Base-by-base conservation (phyloP, 2,329 filamentous ascomycete genomes). In the Rhytidhysteron rufulum region DNA sequence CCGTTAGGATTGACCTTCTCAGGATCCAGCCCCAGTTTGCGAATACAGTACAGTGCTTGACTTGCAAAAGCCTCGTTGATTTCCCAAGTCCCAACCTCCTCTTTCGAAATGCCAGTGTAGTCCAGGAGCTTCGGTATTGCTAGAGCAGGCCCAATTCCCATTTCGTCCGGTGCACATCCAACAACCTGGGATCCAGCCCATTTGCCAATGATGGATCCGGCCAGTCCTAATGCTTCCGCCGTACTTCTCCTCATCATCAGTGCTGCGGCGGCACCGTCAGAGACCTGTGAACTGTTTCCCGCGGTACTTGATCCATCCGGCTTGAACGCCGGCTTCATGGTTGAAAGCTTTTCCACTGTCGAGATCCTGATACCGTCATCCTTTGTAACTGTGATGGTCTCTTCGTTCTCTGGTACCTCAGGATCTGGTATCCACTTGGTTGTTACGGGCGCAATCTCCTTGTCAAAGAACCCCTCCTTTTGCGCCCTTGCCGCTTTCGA, bases 1-100 rank as follows among this genome's bases (percentile, higher is more conserved):
- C 91, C 91, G 55, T 94, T 89, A 1, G 88, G 88, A 68, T 97
- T 97, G 15, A 96, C 85, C 67, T 78, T 83, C 6, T 79, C 79
- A 40, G 78, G 68, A 52, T 83, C 82, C 16, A 91, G 69, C 0
- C 82, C 85, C 9, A 93, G 60, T 55, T 80, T 77, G 44, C 88
- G 72, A 33, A 91, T 69, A 54, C 85, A 90, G 68, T 95, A 78
- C 38, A 83, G 57, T 29, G 79, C 77, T 57, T 83, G 80, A 35
- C 72, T 77, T 4, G 79, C 80, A 60, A 83, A 83, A 11, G 80
- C 80, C 77, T 96, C 90, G 65, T 96, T 96, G 66, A 96, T 85
- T 73, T 96, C 90, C 89, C 89, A 96, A 8, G 93, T 72, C 25
- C 83, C 78, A 0, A 97, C 79, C 42, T 96, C 88, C 2, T 74